These are phyloP conservation scores for Wickerhamiella infanticola DNA, from an alignment of 1,139 yeast genomes.

Conservation along the genomic window DNA sequence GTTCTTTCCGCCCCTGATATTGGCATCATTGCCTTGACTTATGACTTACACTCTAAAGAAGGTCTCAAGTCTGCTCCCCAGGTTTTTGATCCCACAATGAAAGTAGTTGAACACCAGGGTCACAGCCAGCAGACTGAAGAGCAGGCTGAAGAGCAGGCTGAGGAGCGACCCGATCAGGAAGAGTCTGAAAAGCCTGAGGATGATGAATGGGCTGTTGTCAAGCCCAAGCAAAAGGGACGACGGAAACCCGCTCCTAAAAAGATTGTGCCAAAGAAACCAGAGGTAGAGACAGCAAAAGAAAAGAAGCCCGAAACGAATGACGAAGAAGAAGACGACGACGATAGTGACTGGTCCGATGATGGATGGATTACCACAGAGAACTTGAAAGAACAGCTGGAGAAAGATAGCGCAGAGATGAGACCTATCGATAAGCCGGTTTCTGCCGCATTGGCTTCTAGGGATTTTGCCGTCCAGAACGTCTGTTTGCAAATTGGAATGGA, in stretches of 20 bases:
- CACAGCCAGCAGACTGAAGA: constrained; percentile 4
- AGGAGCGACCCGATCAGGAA: not conserved
- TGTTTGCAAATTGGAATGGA: constrained; percentile 81
- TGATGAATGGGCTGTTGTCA: constrained; percentile 22
- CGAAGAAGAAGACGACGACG: constrained; percentile 16
- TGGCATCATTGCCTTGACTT: constrained; percentile 79
- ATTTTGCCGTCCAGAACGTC: constrained; percentile 94
- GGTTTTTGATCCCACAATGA: constrained; percentile 5
- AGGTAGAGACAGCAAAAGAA: constrained; percentile 4
- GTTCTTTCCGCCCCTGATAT: constrained; percentile 85
- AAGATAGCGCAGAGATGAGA: constrained; percentile 39
- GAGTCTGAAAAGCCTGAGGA: constrained; percentile 8
- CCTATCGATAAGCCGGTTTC: constrained; percentile 24
- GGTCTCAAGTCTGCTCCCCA: constrained; percentile 9
- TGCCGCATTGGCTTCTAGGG: constrained; percentile 86
- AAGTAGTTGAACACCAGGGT: constrained; percentile 4
- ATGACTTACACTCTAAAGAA: constrained; percentile 47
- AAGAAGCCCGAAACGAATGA: constrained; percentile 8
- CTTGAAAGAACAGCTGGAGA: constrained; percentile 48
- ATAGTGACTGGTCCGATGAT: constrained; percentile 50
- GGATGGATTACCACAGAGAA: constrained; percentile 95
- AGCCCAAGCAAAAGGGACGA: constrained; percentile 10
- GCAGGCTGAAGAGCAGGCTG: constrained; percentile 14
- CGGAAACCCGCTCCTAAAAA: not conserved
- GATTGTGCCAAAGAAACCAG: constrained; percentile 1